A percentile compares a stretch with the other conserved stretches of the same genome.
Evolutionary conservation across 148 eudicot genomes (phyloP).

Genomic region (Spergularia bocconei): DNA sequence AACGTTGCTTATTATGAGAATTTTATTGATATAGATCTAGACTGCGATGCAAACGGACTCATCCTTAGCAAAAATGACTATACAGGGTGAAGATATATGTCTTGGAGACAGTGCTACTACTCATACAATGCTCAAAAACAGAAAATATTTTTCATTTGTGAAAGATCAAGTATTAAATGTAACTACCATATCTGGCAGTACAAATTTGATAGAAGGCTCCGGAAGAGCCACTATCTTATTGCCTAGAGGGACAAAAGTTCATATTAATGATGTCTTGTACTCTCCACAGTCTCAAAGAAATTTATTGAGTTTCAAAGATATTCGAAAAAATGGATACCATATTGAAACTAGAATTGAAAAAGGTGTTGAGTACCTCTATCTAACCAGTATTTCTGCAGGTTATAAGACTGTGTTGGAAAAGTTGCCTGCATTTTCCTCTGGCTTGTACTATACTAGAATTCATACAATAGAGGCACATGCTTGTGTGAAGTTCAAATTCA

Average conservation of each 20-base stretch:
- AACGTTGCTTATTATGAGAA: too few relatives aligned
- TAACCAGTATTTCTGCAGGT: background rate
- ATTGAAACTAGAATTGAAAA: background rate
- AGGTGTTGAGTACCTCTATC: background rate
- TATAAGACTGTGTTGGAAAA: background rate
- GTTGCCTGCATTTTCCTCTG: background rate
- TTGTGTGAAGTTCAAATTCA: background rate
- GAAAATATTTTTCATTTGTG: too few relatives aligned
- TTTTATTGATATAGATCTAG: too few relatives aligned
- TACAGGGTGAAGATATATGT: too few relatives aligned
- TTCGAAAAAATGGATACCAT: background rate
- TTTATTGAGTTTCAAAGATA: background rate
- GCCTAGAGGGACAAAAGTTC: background rate
- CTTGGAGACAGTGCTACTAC: too few relatives aligned
- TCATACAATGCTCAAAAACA: too few relatives aligned
- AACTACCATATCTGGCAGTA: background rate
- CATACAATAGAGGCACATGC: background rate
- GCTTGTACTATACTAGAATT: background rate
- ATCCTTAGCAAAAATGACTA: too few relatives aligned
- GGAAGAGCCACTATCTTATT: background rate
- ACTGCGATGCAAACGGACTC: too few relatives aligned
- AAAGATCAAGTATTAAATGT: too few relatives aligned
- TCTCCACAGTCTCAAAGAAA: background rate
- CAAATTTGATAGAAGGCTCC: slow-evolving; percentile 1
- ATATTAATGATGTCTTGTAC: background rate